phyloP scores from a whole-genome alignment of 257 asterid species.

The Solanum sparsipilum region DNA sequence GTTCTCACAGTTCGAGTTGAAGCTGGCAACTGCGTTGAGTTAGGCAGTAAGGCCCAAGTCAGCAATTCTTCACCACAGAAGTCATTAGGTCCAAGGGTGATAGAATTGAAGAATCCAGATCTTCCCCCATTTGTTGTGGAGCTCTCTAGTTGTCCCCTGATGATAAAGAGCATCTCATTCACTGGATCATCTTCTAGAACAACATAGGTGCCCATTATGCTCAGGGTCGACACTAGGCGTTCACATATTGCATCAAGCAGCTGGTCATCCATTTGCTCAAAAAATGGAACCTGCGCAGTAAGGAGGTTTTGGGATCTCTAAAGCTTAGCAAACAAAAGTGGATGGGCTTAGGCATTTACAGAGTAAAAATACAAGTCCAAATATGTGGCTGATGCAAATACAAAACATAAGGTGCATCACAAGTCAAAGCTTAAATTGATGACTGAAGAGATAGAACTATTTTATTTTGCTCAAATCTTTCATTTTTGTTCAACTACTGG shows the following conservation, averaged over 20 bases:
- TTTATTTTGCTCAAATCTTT: background rate
- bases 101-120: conserved; percentile 78
- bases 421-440: background rate
- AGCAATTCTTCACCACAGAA: conserved; percentile 91
- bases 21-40: conserved; percentile 65
- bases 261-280: conserved; percentile 87
- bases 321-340: background rate
- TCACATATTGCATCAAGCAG: conserved; percentile 90
- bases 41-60: conserved; percentile 90
- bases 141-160: conserved; percentile 83
- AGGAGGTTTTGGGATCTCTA: background rate
- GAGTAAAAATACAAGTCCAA: background rate
- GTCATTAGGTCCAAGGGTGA: conserved; percentile 72
- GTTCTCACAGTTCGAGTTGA: conserved; percentile 75
- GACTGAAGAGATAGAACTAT: background rate
- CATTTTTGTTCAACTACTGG: background rate
- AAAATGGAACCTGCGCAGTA: conserved; percentile 64
- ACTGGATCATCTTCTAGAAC: conserved; percentile 88
- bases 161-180: conserved; percentile 76
- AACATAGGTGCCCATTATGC: conserved; percentile 58
- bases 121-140: conserved; percentile 88
- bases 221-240: conserved; percentile 58
- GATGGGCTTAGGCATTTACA: background rate
- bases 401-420: background rate
- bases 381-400: background rate